phyloP scores from a whole-genome alignment of 805 yeast genomes.

The Maudiozyma bulderi region DNA sequence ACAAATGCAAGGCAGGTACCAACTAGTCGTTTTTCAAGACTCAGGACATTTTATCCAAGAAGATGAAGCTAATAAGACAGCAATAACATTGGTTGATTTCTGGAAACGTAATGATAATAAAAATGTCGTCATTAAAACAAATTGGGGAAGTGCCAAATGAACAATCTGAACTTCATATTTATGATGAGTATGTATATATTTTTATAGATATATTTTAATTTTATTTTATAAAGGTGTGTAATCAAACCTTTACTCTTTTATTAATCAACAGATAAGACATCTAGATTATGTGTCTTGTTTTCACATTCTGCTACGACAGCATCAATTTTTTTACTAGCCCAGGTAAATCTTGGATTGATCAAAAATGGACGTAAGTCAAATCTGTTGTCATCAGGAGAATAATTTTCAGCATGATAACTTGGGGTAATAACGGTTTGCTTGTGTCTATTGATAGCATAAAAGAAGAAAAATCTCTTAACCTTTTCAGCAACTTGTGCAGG shows the following conservation, averaged over 20 bases:
- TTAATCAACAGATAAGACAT: slow-evolving; percentile 27
- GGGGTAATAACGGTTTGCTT: slow-evolving; percentile 98
- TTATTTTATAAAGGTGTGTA: neutral
- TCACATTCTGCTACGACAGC: slow-evolving; percentile 54
- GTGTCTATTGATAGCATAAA: slow-evolving; percentile 90
- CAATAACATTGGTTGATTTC: slow-evolving; percentile 41
- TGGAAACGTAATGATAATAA: slow-evolving; percentile 35
- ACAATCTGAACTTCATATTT: neutral
- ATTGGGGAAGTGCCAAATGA: slow-evolving; percentile 28
- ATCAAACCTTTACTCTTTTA: neutral
- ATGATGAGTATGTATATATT: neutral
- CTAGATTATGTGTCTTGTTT: slow-evolving; percentile 24
- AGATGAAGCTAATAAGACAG: slow-evolving; percentile 66
- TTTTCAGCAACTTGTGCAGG: slow-evolving; percentile 84
- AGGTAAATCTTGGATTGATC: slow-evolving; percentile 78
- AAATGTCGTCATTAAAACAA: slow-evolving; percentile 29
- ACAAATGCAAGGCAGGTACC: slow-evolving; percentile 97
- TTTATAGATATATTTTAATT: neutral
- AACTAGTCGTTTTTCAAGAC: slow-evolving; percentile 69
- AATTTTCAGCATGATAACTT: slow-evolving; percentile 93
- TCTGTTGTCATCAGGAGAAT: slow-evolving; percentile 96
- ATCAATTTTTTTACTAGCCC: slow-evolving; percentile 87
- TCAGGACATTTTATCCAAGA: slow-evolving; percentile 95
- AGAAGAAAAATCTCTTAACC: slow-evolving; percentile 87
- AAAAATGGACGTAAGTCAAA: slow-evolving; percentile 94